Evolutionary conservation across 1,284 basidiomycete species (phyloP), one percentile per base, ranked within the genome.

Genomic region (Irpex sp.): DNA sequence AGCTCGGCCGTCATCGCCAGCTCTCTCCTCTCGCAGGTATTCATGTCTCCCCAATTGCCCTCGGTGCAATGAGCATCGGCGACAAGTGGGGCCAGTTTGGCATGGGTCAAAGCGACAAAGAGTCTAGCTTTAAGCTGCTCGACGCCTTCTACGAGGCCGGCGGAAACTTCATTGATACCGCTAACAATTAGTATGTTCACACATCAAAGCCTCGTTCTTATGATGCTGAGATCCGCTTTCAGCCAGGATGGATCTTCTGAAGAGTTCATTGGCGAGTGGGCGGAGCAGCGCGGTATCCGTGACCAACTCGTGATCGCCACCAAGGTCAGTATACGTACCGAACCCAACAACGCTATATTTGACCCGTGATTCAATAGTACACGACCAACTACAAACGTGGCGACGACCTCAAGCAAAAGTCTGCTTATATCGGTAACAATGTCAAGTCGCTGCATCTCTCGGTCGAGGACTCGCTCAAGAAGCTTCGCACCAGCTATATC

Each of bases 31-130:
- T 51, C 6, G 66, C 63, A 17, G 65, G 67, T 21, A 50, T 80
- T 53, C 71, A 76, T 62, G 81, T 83, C 47, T 82, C 81, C 1
- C 82, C 82, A 0, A 70, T 84, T 13, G 76, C 74, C 62, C 73
- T 84, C 6, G 82, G 82, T 13, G 79, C 76, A 11, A 82, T 82
- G 81, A 76, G 73, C 51, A 71, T 82, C 60, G 81, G 80, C 19
- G 72, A 78, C 61, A 74, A 77, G 55, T 80, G 78, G 78, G 49
- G 60, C 3, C 26, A 58, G 9, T 7, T 37, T 21, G 65, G 69
- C 11, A 62, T 70, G 61, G 69, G 68, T 3, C 55, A 57, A 33
- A 71, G 67, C 68, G 57, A 64, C 57, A 70, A 72, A 65, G 69
- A 74, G 57, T 31, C 61, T 15, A 67, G 67, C 9, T 68, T 70